Evolutionary conservation across 2,329 filamentous ascomycete species (phyloP), one percentile per base, ranked within the genome.

Genomic region (Fusarium sarcochroum): DNA sequence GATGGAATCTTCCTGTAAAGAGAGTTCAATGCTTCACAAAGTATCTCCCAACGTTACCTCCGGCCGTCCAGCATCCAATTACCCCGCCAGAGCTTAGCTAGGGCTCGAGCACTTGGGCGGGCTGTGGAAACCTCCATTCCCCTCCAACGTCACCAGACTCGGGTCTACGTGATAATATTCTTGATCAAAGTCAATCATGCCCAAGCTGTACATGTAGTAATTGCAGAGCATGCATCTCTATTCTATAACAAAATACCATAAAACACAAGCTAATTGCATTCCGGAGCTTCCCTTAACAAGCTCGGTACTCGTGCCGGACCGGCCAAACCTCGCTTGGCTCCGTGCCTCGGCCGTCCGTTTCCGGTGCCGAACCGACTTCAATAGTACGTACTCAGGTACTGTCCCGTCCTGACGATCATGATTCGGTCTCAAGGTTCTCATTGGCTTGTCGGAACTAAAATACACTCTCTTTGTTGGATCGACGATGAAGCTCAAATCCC

Each of bases 21-120:
- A 50, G 21, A 44, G 42, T 35, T 60, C 38, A 42, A 56, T 40
- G 13, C 50, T 37, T 44, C 23, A 13, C 30, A 38, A 53, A 42
- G 46, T 20, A 35, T 20, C 38, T 34, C 42, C 41, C 37, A 20
- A 40, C 46, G 34, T 27, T 54, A 58, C 48, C 35, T 35, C 32
- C 32, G 15, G 15, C 6, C 32, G 32, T 25, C 42, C 32, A 20
- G 38, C 59, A 32, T 57, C 50, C 46, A 48, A 46, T 63, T 69
- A 70, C 67, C 67, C 67, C 66, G 58, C 67, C 63, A 69, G 66
- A 70, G 66, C 62, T 69, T 63, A 49, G 45, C 55, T 69, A 48
- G 9, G 55, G 55, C 47, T 45, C 38, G 20, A 30, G 10, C 27
- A 34, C n/a, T 44, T 25, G n/a, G 21, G 23, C 35, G n/a, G 21